A percentile compares a stretch with the other conserved stretches of the same genome.
These are phyloP conservation scores for Plasmodium sp. DNA, from an alignment of 169 alveolate genomes.

Conservation along the genomic window DNA sequence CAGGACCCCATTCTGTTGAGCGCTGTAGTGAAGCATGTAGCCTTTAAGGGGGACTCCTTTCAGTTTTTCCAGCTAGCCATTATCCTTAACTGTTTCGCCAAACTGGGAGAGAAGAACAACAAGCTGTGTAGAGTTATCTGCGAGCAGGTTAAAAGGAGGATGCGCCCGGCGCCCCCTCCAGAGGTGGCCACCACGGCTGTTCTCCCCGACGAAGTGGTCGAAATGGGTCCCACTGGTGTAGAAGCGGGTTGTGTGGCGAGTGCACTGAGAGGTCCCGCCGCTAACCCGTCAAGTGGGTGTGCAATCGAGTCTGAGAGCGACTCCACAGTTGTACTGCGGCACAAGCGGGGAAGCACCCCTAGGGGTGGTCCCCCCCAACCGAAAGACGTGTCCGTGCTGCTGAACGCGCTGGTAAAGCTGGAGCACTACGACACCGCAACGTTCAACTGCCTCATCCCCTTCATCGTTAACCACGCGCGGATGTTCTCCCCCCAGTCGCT, in stretches of 20 bases:
- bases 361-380: not conserved
- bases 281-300: not conserved
- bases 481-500: slow-evolving; percentile 55
- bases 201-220: not conserved
- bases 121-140: slow-evolving; percentile 43
- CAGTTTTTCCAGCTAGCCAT: slow-evolving; percentile 48
- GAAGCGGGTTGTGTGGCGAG: not conserved
- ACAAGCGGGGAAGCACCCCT: not conserved
- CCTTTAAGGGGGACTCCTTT: slow-evolving; percentile 6
- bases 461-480: slow-evolving; percentile 14
- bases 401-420: slow-evolving; percentile 27
- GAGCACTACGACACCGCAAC: slow-evolving; percentile 62
- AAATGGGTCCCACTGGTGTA: not conserved
- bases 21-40: slow-evolving; percentile 29
- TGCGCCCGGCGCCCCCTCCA: not conserved
- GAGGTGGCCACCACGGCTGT: not conserved
- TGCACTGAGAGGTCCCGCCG: not conserved
- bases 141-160: slow-evolving; percentile 24
- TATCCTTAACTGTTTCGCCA: slow-evolving; percentile 22
- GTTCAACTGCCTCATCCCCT: slow-evolving; percentile 54
- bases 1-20: slow-evolving; percentile 10
- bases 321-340: not conserved
- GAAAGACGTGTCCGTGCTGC: slow-evolving; percentile 44
- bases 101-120: slow-evolving; percentile 49
- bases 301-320: not conserved